These are phyloP conservation scores for Entophlyctis luteolus DNA, from an alignment of 192 early-diverging fungal genomes.

Conservation along the genomic window DNA sequence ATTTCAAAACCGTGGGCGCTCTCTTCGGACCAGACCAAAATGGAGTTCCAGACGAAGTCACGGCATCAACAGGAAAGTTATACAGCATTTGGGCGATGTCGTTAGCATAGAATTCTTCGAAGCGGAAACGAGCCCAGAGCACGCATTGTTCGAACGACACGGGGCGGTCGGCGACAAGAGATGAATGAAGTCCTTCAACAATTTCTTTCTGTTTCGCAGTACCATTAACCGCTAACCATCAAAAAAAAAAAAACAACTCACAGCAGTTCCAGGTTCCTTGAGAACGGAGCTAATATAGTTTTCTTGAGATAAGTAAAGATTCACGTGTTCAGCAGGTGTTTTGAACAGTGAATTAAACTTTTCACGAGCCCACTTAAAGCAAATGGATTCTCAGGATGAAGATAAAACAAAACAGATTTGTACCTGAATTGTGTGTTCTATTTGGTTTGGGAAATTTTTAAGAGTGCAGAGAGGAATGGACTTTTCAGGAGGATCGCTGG, in stretches of 20 bases:
- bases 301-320: constrained; percentile 81
- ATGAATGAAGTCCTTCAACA: constrained; percentile 70
- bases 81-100: constrained; percentile 89
- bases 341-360: constrained; percentile 91
- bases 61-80: constrained; percentile 94
- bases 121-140: constrained; percentile 83
- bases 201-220: constrained; percentile 73
- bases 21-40: constrained; percentile 99
- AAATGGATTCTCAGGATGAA: too few relatives aligned
- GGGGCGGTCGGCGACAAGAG: constrained; percentile 72
- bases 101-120: constrained; percentile 92
- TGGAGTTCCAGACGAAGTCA: constrained; percentile 79
- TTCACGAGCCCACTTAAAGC: constrained; percentile 98
- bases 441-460: constrained; percentile 93
- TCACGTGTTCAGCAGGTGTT: constrained; percentile 90
- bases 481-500: constrained; percentile 96
- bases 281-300: constrained; percentile 74
- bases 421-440: constrained; percentile 84
- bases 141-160: constrained; percentile 88
- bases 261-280: constrained; percentile 69
- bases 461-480: constrained; percentile 96
- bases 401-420: too few relatives aligned
- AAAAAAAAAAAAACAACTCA: too few relatives aligned
- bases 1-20: constrained; percentile 77
- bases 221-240: too few relatives aligned